These are phyloP conservation scores for Mortierella sp. DNA, from an alignment of 371 early-diverging fungal genomes.

Conservation along the genomic window DNA sequence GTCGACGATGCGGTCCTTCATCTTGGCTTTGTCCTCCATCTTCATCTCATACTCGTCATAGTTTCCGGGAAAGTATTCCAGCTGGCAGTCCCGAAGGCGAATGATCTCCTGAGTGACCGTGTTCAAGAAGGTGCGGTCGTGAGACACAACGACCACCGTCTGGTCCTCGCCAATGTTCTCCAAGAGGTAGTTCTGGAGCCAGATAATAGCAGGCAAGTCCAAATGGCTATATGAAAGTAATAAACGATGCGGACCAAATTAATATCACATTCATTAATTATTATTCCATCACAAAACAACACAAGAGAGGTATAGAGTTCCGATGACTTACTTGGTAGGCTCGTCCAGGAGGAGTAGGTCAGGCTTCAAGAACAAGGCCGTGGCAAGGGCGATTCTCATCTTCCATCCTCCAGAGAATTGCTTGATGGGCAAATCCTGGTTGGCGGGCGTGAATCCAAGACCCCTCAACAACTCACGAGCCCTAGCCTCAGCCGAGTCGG, in stretches of 20 bases:
- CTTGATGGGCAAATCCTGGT: slow-evolving; percentile 59
- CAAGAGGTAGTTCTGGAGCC: slow-evolving; percentile 81
- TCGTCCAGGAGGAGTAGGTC: slow-evolving; percentile 92
- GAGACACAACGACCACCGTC: slow-evolving; percentile 83
- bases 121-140: slow-evolving; percentile 85
- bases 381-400: slow-evolving; percentile 88
- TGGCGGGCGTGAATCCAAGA: slow-evolving; percentile 69
- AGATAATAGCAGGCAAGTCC: slow-evolving; percentile 84
- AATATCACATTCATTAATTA: background rate
- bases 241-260: background rate
- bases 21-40: slow-evolving; percentile 70
- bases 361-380: slow-evolving; percentile 82
- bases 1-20: slow-evolving; percentile 65
- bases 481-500: slow-evolving; percentile 66
- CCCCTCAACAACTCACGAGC: slow-evolving; percentile 73
- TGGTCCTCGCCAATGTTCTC: slow-evolving; percentile 62
- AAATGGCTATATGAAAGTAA: slow-evolving; percentile 69
- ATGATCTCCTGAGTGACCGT: slow-evolving; percentile 79
- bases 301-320: background rate
- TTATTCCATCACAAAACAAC: background rate
- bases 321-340: slow-evolving; percentile 65
- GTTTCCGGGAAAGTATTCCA: slow-evolving; percentile 82
- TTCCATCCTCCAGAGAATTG: slow-evolving; percentile 92
- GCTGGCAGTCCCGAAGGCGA: slow-evolving; percentile 70
- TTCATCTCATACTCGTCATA: slow-evolving; percentile 78